Conservation (phyloP, 805 yeast species). For the Teunomyces kruisii region DNA sequence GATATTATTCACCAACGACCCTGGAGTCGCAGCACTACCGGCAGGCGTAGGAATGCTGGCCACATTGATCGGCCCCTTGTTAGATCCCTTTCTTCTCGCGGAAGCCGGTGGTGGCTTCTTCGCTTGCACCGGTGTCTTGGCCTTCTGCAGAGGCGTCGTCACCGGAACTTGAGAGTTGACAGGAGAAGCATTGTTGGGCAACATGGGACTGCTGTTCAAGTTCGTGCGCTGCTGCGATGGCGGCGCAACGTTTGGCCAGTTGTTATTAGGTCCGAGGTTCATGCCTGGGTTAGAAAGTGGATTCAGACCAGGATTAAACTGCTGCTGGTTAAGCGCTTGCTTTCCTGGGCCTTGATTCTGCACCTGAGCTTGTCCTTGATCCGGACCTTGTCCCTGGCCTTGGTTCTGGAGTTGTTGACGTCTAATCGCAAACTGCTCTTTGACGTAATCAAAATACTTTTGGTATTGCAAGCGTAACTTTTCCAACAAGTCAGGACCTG, state of each 20-base stretch:
- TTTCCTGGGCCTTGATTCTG: constrained; percentile 11
- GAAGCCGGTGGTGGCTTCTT: constrained; percentile 13
- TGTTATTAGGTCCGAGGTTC: constrained; percentile 12
- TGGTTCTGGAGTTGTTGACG: constrained; percentile 35
- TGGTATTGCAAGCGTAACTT: constrained; percentile 72
- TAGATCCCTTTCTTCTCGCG: constrained; percentile 20
- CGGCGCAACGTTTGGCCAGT: constrained; percentile 16
- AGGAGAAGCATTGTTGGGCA: constrained; percentile 18
- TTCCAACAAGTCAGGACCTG: constrained; percentile 69
- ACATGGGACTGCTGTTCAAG: constrained; percentile 26
- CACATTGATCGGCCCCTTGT: constrained; percentile 22
- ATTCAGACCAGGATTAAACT: constrained; percentile 1
- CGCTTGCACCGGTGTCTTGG: constrained; percentile 6
- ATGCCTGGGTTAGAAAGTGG: constrained; percentile 9
- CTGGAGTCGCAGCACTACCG: constrained; percentile 38
- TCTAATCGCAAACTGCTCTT: constrained; percentile 52
- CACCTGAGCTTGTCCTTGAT: constrained; percentile 11
- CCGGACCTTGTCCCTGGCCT: constrained; percentile 12
- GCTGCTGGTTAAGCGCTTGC: constrained; percentile 7
- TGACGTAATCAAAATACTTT: constrained; percentile 71
- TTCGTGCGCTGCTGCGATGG: constrained; percentile 8
- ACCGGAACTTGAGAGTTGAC: constrained; percentile 1
- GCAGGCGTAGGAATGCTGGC: constrained; percentile 36
- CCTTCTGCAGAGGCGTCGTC: background rate
- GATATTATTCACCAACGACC: constrained; percentile 36